A percentile compares a stretch with the other conserved stretches of the same genome.
Evolutionary conservation across 768 basidiomycete species (phyloP).

Genomic region (Boletellus emodensis): DNA sequence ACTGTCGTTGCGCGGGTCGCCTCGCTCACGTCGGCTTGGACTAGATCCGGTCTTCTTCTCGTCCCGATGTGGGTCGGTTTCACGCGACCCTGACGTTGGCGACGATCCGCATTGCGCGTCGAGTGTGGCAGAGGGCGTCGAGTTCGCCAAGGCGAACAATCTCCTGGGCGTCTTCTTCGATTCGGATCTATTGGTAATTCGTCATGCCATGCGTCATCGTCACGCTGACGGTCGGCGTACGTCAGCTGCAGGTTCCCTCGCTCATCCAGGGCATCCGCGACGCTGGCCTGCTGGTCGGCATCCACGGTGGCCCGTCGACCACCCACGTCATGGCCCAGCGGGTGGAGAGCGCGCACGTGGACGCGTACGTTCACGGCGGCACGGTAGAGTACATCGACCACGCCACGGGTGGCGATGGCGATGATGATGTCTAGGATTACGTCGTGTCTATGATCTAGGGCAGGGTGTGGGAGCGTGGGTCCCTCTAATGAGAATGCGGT

Average conservation of each 20-base stretch:
- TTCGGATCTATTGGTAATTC: conserved; percentile 74
- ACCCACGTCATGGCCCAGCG: conserved; percentile 34
- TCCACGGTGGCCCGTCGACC: conserved; percentile 60
- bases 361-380: conserved; percentile 65
- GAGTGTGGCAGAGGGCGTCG: conserved; percentile 87
- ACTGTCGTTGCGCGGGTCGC: conserved; percentile 18
- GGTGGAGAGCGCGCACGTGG: conserved; percentile 50
- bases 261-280: conserved; percentile 86
- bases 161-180: conserved; percentile 89
- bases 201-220: conserved; percentile 8
- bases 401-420: conserved; percentile 30
- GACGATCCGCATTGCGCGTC: conserved; percentile 44
- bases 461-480: conserved; percentile 7
- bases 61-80: conserved; percentile 70
- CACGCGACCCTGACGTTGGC: conserved; percentile 37
- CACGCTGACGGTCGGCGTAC: conserved; percentile 12
- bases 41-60: conserved; percentile 95
- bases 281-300: conserved; percentile 81
- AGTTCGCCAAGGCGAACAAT: conserved; percentile 91
- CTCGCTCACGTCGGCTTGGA: conserved; percentile 16
- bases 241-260: conserved; percentile 77
- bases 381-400: conserved; percentile 66
- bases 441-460: conserved; percentile 25
- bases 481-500: conserved; percentile 12
- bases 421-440: conserved; percentile 37